Base-by-base conservation (phyloP, 805 yeast genomes). In the Sugiyamaella mastotermitis region DNA sequence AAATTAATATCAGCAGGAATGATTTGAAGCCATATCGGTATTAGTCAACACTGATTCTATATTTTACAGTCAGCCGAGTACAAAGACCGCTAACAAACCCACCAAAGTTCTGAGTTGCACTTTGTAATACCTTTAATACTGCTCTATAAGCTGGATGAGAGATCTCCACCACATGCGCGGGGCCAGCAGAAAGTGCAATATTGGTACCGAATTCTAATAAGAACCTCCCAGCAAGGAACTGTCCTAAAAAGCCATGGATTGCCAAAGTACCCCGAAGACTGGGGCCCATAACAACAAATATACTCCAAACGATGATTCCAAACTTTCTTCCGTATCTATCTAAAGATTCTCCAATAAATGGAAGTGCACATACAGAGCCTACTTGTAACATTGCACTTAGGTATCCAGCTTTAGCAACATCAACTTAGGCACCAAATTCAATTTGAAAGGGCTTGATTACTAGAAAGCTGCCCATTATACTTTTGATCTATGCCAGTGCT, bases 401-500 rank as follows among this genome's bases (percentile, higher is more conserved):
- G 14, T 18, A 29, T 4, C 11, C 17, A 4, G 23, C 43, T 21
- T 39, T 41, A 24, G 20, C 25, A 16, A 11, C 26, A 11, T 25
- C 37, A 2, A 14, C 33, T 18, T 41, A 14, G 14, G 26, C 9
- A 21, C 34, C 31, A 9, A 17, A 15, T 5, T 33, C 37, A 14
- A 13, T 73, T 17, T 27, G 36, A 34, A 42, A 42, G 8, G 40
- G 35, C 18, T 19, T 17, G 33, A 25, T 40, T 6, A 33, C 36
- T 22, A 42, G 33, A 14, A 42, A 24, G 20, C 38, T 24, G 5
- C 38, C 38, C 46, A 42, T 42, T 14, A 42, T 32, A 22, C 35
- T 25, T 16, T 27, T n/a, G n/a, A n/a, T n/a, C n/a, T n/a, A n/a
- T n/a, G n/a, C n/a, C n/a, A n/a, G n/a, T n/a, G n/a, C n/a, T n/a